These are phyloP conservation scores for Metschnikowia lunata DNA, from an alignment of 805 yeast species.

Conservation along the genomic window DNA sequence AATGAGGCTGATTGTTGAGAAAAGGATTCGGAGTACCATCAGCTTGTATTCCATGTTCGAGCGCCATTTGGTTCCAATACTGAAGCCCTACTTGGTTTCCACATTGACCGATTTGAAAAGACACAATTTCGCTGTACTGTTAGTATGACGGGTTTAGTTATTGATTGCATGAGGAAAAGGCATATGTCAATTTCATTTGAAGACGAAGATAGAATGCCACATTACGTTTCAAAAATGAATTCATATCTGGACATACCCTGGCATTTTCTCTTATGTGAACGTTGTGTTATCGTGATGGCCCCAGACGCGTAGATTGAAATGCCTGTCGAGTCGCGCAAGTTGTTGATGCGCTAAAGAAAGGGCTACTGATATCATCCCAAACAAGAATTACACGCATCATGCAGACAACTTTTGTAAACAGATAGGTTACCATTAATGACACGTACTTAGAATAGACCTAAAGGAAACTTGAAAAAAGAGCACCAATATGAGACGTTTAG, in stretches of 20 bases:
- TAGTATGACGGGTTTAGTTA: constrained; percentile 15
- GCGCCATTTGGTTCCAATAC: constrained; percentile 86
- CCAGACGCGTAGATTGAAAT: constrained; percentile 7
- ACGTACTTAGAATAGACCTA: no score
- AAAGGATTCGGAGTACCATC: constrained; percentile 52
- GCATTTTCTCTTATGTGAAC: constrained; percentile 14
- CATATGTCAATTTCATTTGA: neutral
- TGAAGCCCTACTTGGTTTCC: constrained; percentile 94
- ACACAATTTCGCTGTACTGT: constrained; percentile 54
- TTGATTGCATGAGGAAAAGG: no score
- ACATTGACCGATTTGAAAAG: constrained; percentile 85
- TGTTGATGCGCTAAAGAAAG: no score
- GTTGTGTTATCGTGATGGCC: constrained; percentile 7
- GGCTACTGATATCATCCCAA: no score
- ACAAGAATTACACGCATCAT: no score
- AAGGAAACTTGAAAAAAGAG: no score
- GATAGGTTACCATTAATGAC: no score
- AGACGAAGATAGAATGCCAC: neutral
- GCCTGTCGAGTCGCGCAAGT: no score
- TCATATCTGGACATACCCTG: constrained; percentile 22
- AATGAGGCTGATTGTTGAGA: constrained; percentile 23
- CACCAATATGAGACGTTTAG: no score
- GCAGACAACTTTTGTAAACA: no score
- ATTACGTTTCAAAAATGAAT: no score
- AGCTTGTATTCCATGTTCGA: constrained; percentile 76